Evolutionary conservation across 225 moss, liverwort and hornwort genomes (phyloP).

Genomic region (Asterella californica): DNA sequence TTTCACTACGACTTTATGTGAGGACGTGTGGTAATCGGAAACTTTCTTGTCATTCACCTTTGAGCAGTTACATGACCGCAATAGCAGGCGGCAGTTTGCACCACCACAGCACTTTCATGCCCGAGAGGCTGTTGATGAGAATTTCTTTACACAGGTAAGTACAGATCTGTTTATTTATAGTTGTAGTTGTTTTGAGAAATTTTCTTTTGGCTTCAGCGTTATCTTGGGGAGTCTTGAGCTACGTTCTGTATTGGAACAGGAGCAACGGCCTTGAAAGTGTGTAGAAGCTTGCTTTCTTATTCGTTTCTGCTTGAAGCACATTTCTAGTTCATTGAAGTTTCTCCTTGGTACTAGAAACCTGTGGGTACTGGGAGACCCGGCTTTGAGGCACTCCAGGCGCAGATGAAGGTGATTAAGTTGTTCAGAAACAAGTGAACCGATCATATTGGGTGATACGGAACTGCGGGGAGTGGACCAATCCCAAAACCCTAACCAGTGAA

Average conservation of each 20-base stretch:
- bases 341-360: not conserved
- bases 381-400: not conserved
- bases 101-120: constrained; percentile 84
- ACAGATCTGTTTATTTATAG: not conserved
- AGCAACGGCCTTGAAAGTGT: not conserved
- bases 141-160: constrained; percentile 86
- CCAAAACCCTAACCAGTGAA: not conserved
- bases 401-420: not conserved
- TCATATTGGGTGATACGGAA: not conserved
- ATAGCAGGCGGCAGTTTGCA: constrained; percentile 91
- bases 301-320: not conserved
- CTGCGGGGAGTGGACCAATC: not conserved
- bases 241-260: not conserved
- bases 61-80: constrained; percentile 93
- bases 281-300: not conserved
- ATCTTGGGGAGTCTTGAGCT: not conserved
- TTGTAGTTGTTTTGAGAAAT: not conserved
- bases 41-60: not conserved
- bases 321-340: not conserved
- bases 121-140: constrained; percentile 88
- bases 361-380: not conserved
- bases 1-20: no score
- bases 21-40: not conserved
- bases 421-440: not conserved
- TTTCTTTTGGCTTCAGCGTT: not conserved